phyloP scores from a whole-genome alignment of 495 filamentous ascomycete genomes.

The Apiosordaria backusii region DNA sequence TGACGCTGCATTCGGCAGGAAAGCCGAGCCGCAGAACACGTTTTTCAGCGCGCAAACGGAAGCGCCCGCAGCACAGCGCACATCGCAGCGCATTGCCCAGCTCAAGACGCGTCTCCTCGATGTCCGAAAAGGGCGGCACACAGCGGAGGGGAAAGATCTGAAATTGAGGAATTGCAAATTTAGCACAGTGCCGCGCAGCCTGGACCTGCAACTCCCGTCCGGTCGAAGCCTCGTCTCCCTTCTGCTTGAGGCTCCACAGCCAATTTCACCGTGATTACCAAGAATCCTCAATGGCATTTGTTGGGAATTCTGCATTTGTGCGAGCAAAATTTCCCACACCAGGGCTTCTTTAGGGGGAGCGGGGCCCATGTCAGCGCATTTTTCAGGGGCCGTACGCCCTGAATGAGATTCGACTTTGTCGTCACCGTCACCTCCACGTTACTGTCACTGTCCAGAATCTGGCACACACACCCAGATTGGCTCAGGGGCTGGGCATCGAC shows the following conservation, averaged over 20 bases:
- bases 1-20: slow-evolving; percentile 10
- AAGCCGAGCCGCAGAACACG: neutral
- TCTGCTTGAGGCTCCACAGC: slow-evolving; percentile 24
- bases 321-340: slow-evolving; percentile 4
- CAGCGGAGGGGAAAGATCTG: slow-evolving; percentile 15
- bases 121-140: slow-evolving; percentile 23
- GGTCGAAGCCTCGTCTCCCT: slow-evolving; percentile 25
- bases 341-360: slow-evolving; percentile 3
- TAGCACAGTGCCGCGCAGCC: slow-evolving; percentile 17
- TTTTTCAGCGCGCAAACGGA: slow-evolving; percentile 16
- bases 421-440: neutral
- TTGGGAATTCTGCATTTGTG: neutral
- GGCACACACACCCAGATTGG: no score
- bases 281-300: slow-evolving; percentile 8
- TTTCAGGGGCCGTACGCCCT: slow-evolving; percentile 4
- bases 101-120: slow-evolving; percentile 8
- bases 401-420: neutral
- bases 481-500: neutral
- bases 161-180: slow-evolving; percentile 27
- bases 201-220: slow-evolving; percentile 14
- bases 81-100: slow-evolving; percentile 14
- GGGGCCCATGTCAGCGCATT: slow-evolving; percentile 5
- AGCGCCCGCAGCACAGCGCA: slow-evolving; percentile 18
- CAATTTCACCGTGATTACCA: slow-evolving; percentile 25
- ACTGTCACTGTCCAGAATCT: neutral